phyloP scores from a whole-genome alignment of 2,329 filamentous ascomycete species.

The Colletotrichum euphorbiae region DNA sequence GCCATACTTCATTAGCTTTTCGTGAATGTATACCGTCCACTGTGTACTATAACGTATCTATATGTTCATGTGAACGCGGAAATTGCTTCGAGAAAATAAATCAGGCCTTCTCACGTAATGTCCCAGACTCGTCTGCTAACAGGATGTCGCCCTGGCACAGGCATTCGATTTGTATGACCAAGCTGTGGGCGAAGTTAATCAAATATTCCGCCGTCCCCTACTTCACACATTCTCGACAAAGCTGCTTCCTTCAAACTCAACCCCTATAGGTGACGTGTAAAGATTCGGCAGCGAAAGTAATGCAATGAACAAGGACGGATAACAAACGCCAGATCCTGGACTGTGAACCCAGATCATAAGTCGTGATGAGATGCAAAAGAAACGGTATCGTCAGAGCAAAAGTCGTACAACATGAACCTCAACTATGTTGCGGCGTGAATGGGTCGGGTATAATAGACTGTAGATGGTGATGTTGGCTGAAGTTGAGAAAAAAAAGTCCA shows the following conservation, averaged over 20 bases:
- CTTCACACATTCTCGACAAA: background rate
- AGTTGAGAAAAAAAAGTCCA: background rate
- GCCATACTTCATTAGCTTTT: conserved; percentile 24
- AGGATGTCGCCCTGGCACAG: background rate
- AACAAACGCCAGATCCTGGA: conserved; percentile 34
- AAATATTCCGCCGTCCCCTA: background rate
- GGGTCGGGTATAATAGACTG: conserved; percentile 33
- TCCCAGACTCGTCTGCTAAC: background rate
- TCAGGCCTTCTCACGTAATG: background rate
- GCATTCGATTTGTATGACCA: background rate
- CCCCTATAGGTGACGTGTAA: background rate
- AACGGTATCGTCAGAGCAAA: conserved; percentile 37
- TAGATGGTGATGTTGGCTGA: conserved; percentile 3
- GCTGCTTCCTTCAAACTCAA: background rate
- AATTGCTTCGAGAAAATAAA: conserved; percentile 14
- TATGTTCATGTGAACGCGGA: conserved; percentile 33
- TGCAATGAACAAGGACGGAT: conserved; percentile 31
- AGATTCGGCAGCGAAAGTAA: conserved; percentile 10
- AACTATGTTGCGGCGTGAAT: conserved; percentile 27
- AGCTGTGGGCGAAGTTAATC: background rate
- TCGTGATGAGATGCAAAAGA: conserved; percentile 38
- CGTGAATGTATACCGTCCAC: conserved; percentile 21
- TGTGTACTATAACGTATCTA: conserved; percentile 31
- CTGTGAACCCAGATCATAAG: conserved; percentile 37
- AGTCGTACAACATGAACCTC: conserved; percentile 35